These are phyloP conservation scores for Lolium multiflorum DNA, from an alignment of 176 grass and related monocot species.

Conservation along the genomic window DNA sequence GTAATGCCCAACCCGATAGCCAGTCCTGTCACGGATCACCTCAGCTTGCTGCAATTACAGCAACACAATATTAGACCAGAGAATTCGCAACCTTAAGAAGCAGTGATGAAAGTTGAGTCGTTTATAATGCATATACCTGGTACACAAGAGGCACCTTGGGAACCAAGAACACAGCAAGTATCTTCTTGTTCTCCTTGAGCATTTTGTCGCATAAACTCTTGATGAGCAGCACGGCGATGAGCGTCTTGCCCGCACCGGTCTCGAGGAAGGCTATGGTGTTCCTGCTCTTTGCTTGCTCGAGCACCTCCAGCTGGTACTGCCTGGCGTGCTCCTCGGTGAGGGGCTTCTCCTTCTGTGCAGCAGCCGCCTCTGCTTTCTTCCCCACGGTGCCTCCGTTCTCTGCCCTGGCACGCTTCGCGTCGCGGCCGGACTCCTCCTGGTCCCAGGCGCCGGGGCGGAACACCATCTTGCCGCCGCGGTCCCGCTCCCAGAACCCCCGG, in stretches of 20 bases:
- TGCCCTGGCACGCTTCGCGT: constrained; percentile 60
- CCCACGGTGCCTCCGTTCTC: constrained; percentile 42
- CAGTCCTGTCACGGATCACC: constrained; percentile 87
- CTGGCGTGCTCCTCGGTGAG: constrained; percentile 79
- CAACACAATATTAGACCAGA: constrained; percentile 26
- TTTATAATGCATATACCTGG: constrained; percentile 64
- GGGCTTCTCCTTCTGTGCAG: constrained; percentile 60
- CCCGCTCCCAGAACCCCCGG: constrained; percentile 90
- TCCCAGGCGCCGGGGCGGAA: constrained; percentile 89
- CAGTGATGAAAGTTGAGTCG: neutral
- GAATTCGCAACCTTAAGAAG: constrained; percentile 4
- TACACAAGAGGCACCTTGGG: constrained; percentile 99
- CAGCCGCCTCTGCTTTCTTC: constrained; percentile 29
- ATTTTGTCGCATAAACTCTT: constrained; percentile 68
- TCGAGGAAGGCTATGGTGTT: constrained; percentile 97
- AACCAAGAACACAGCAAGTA: constrained; percentile 90
- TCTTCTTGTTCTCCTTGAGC: constrained; percentile 86
- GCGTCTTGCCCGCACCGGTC: constrained; percentile 88
- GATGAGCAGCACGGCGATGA: constrained; percentile 93
- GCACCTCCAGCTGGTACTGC: constrained; percentile 93
- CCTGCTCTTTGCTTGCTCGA: constrained; percentile 91
- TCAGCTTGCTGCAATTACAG: constrained; percentile 88
- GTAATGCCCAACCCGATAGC: constrained; percentile 88
- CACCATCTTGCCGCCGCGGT: constrained; percentile 84
- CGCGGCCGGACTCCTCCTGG: constrained; percentile 62